Evolutionary conservation across 148 eudicot species (phyloP), one percentile per base, ranked within the genome.

Genomic region (Spergularia marina): DNA sequence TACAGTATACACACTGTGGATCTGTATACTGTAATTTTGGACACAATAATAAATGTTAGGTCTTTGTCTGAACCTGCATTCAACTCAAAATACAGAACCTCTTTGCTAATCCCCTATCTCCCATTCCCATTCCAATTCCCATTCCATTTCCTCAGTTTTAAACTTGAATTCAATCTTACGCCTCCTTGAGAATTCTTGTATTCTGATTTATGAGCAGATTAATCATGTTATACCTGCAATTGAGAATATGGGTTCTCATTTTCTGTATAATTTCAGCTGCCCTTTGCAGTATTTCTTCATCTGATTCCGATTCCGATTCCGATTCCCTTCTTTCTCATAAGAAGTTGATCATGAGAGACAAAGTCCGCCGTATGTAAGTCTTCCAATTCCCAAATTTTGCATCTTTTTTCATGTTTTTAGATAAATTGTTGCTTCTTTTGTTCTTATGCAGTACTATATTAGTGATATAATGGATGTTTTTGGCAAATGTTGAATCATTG

Each of bases 281-380:
- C 76, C 76, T 86, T 51, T 71, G 85, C 78, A 61, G 47, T 10
- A 5, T 83, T 40, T 86, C 94, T 0, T n/a, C 40, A 55, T 82
- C 87, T 11, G 65, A 81, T 44, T 74, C 77, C 11, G 90, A 91
- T 78, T 76, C 83, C 65, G 65, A 81, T 44, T 74, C 77, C 11
- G 90, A 91, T 78, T 76, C 83, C 65, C 74, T 40, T 56, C 77
- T 78, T 77, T 79, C 85, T n/a, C 86, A 83, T 59, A 89, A 90
- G 84, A 94, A 85, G 72, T 77, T 74, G 71, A 81, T 91, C 47
- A 86, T 94, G 91, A 87, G 84, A 57, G 88, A 89, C n/a, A 91
- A 89, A 86, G 98, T 90, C 47, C 89, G 92, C 70, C 82, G 77
- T 39, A 94, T 94, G 98, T 94, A 86, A 84, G 87, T 53, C 41